A percentile compares a stretch with the other conserved stretches of the same genome.
These are phyloP conservation scores for Penicillium sp. DNA, from an alignment of 2,329 filamentous ascomycete genomes.

Conservation along the genomic window DNA sequence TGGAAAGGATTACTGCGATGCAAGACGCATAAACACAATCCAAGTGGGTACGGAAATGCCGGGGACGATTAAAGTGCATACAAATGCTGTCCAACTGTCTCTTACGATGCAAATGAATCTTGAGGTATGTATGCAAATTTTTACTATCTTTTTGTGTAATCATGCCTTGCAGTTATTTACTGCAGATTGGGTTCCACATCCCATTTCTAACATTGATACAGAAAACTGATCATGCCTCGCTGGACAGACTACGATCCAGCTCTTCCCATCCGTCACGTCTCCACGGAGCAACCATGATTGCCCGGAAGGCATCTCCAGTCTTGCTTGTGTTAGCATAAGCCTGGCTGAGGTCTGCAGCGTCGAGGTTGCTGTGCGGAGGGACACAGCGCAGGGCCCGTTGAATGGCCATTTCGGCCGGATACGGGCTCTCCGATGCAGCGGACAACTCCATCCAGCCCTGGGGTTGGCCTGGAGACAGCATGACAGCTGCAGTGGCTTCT, in stretches of 20 bases:
- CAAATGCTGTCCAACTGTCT: background rate
- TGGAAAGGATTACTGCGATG: constrained; percentile 51
- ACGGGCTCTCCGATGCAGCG: constrained; percentile 50
- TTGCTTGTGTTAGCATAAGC: constrained; percentile 71
- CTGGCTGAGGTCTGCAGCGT: constrained; percentile 63
- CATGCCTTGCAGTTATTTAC: background rate
- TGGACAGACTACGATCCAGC: constrained; percentile 29
- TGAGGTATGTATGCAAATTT: background rate
- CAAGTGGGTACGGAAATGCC: background rate
- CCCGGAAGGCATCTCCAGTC: constrained; percentile 68
- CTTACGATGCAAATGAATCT: too few species aligned
- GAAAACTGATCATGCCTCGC: constrained; percentile 10
- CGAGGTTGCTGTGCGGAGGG: constrained; percentile 65
- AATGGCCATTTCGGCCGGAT: constrained; percentile 71
- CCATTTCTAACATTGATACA: background rate
- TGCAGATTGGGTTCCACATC: background rate
- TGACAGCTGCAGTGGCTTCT: constrained; percentile 70
- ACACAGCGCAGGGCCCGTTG: constrained; percentile 70
- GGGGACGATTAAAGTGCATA: background rate
- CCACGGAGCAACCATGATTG: constrained; percentile 81
- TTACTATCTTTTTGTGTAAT: background rate
- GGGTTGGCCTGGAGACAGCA: constrained; percentile 74
- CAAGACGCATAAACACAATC: constrained; percentile 5
- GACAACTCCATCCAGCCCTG: constrained; percentile 77
- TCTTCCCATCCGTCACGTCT: constrained; percentile 59